Conservation (phyloP, 192 early-diverging fungal genomes). For the Backusella australiensis region DNA sequence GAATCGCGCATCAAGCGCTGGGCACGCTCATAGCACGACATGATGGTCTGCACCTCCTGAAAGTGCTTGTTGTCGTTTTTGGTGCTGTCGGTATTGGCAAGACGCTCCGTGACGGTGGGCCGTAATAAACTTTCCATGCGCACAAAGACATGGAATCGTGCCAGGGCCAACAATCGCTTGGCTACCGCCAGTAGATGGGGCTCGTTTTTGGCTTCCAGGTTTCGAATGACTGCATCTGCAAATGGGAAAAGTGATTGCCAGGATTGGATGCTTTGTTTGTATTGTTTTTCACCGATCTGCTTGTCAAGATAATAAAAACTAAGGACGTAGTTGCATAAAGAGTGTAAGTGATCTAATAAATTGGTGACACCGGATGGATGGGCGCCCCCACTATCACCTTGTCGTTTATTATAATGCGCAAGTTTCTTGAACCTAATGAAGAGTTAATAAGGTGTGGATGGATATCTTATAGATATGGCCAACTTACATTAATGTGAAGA, state of each 20-base stretch:
- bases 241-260: conserved; percentile 24
- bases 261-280: background rate
- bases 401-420: conserved; percentile 13
- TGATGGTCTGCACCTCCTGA: background rate
- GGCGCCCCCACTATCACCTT: background rate
- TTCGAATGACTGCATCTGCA: conserved; percentile 10
- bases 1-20: conserved; percentile 19
- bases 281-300: background rate
- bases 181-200: conserved; percentile 5
- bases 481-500: conserved; percentile 26
- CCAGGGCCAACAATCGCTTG: conserved; percentile 9
- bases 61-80: conserved; percentile 1
- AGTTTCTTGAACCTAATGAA: conserved; percentile 20
- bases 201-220: conserved; percentile 8
- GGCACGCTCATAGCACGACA: conserved; percentile 10
- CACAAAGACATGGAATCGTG: conserved; percentile 14
- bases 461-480: background rate
- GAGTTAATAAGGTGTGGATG: background rate
- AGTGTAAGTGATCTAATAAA: conserved; percentile 19
- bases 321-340: conserved; percentile 16
- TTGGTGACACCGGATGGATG: background rate
- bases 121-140: conserved; percentile 1
- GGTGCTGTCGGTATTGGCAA: background rate
- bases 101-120: background rate
- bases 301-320: conserved; percentile 21